phyloP scores from a whole-genome alignment of 2,329 filamentous ascomycete species.

The Coniochaeta sp. region DNA sequence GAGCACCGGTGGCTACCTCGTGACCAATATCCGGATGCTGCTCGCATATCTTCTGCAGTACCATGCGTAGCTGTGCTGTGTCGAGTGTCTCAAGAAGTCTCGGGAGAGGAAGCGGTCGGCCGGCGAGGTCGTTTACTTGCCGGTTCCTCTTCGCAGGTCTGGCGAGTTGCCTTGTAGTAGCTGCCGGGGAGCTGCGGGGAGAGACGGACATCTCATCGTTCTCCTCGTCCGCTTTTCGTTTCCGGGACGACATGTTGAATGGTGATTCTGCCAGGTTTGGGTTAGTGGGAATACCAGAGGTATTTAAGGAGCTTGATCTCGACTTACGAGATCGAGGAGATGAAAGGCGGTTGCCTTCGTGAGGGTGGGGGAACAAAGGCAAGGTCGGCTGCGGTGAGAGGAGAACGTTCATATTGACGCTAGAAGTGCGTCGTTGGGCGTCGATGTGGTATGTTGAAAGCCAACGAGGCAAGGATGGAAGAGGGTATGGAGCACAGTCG shows the following conservation, averaged over 20 bases:
- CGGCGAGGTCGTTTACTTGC: conserved; percentile 53
- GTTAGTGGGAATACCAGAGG: conserved; percentile 8
- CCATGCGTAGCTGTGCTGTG: conserved; percentile 71
- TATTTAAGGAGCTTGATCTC: neutral
- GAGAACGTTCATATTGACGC: conserved; percentile 51
- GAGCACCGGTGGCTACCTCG: conserved; percentile 77
- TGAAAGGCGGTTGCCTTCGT: conserved; percentile 48
- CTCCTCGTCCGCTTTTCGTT: conserved; percentile 83
- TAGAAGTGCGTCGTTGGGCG: neutral
- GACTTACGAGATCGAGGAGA: conserved; percentile 49
- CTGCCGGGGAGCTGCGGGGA: conserved; percentile 72
- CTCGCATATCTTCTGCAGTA: conserved; percentile 88
- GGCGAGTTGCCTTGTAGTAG: conserved; percentile 60
- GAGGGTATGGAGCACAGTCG: neutral
- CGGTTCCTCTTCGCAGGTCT: conserved; percentile 58
- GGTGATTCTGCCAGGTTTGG: conserved; percentile 34
- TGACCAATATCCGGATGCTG: conserved; percentile 78
- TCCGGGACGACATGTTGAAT: conserved; percentile 52
- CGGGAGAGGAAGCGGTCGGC: conserved; percentile 47
- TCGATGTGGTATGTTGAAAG: neutral
- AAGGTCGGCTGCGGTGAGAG: conserved; percentile 52
- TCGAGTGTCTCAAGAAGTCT: conserved; percentile 93
- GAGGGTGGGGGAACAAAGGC: conserved; percentile 50
- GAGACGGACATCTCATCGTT: conserved; percentile 90
- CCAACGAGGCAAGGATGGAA: neutral